Evolutionary conservation across 108 stramenopile species (phyloP), one percentile per base, ranked within the genome.

Genomic region (Skeletonema marinoi): DNA sequence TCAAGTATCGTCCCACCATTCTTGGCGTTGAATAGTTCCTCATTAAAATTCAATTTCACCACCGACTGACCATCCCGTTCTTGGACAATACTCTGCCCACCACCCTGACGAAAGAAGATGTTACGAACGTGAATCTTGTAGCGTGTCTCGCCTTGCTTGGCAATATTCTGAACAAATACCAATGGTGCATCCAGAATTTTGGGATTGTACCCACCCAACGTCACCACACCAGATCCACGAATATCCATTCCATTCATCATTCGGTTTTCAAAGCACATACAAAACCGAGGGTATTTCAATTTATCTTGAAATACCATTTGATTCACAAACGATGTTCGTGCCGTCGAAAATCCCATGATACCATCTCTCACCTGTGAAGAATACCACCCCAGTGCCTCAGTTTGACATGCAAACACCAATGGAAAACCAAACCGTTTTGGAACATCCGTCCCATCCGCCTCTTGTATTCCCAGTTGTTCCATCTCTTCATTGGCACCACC

Each of bases 341-440:
- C 74, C 25, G 85, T 74, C 10, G 72, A 77, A 14, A 85, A 65
- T 46, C 81, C 82, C 13, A 73, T 41, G 30, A 88, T 71, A 2
- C 87, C 87, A 83, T 88, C 87, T 44, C 60, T 46, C 6, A 88
- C 87, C 48, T 84, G 80, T 29, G 68, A 48, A 13, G 83, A 41
- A 67, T 70, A 88, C 62, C 67, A 85, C 31, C 87, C 87, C 41
- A 42, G 44, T 12, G 78, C 74, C 64, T 85, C 66, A 33, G 79
- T 84, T 76, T 88, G 87, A 63, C 87, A 88, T 11, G 70, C 82
- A 70, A 88, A 88, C 60, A 74, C 68, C 63, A 85, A 32, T 4
- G 84, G 84, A 69, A 88, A 88, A 19, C 82, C 85, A 63, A 59
- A 41, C 36, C 21, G 6, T 19, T 75, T 65, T 1, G 81, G 33